A percentile compares a stretch with the other conserved stretches of the same genome.
These are phyloP conservation scores for Aspergillus haitiensis DNA, from an alignment of 495 filamentous ascomycete genomes.

Conservation along the genomic window DNA sequence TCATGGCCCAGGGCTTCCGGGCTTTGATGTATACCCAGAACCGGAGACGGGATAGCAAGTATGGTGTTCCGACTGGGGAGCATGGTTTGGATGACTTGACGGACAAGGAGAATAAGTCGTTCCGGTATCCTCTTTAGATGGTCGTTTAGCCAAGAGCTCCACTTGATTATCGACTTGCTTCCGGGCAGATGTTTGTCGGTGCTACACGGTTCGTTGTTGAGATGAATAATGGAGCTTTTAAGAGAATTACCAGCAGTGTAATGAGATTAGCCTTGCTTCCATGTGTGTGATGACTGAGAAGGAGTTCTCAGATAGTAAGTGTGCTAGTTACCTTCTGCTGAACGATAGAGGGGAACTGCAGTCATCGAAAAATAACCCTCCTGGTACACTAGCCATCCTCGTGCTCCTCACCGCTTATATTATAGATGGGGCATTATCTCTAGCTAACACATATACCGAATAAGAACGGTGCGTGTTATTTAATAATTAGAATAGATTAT, in stretches of 20 bases:
- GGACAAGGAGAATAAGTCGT: constrained; percentile 18
- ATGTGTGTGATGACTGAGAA: background rate
- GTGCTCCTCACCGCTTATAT: background rate
- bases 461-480: constrained; percentile 1
- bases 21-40: constrained; percentile 11
- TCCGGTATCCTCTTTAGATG: constrained; percentile 15
- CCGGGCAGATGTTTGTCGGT: background rate
- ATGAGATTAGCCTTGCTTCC: background rate
- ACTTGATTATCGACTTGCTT: background rate
- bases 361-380: background rate
- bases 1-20: constrained; percentile 9
- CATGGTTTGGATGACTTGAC: constrained; percentile 18
- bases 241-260: background rate
- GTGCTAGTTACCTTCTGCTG: background rate
- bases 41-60: constrained; percentile 10
- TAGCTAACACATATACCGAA: background rate
- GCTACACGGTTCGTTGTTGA: background rate
- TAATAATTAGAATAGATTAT: background rate
- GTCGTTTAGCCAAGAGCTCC: background rate
- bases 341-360: background rate
- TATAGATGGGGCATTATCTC: background rate
- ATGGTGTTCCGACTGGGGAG: constrained; percentile 4
- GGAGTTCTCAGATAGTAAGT: background rate
- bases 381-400: background rate
- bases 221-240: background rate